These are phyloP conservation scores for Colletotrichum trifolii DNA, from an alignment of 2,329 filamentous ascomycete species.

Conservation along the genomic window DNA sequence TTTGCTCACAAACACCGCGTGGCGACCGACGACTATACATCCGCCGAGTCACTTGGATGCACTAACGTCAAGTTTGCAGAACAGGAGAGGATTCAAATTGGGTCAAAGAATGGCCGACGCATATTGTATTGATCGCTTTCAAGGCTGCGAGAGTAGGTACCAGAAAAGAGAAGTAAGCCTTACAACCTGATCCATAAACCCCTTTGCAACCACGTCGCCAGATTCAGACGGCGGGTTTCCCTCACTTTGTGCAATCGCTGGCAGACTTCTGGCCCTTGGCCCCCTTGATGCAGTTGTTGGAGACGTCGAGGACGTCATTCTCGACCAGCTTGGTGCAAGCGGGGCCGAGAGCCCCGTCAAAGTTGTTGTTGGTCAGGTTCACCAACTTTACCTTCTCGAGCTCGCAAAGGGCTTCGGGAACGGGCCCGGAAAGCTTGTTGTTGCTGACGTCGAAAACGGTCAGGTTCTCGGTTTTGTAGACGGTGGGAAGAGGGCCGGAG, in stretches of 20 bases:
- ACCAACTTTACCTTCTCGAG: constrained; percentile 1
- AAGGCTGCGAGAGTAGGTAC: too few relatives aligned
- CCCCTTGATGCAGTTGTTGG: constrained; percentile 19
- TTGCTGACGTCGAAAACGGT: constrained; percentile 21
- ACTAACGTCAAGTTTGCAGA: too few relatives aligned
- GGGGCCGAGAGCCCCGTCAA: constrained; percentile 12
- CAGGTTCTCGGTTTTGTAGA: neutral
- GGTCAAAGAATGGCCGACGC: too few relatives aligned
- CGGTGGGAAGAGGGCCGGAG: constrained; percentile 7
- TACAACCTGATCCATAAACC: too few relatives aligned
- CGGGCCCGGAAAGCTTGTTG: constrained; percentile 12
- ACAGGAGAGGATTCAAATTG: too few relatives aligned
- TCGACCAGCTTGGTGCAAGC: constrained; percentile 10
- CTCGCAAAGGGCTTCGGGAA: constrained; percentile 15
- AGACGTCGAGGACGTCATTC: constrained; percentile 7
- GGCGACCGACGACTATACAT: too few relatives aligned
- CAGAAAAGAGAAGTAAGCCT: too few relatives aligned
- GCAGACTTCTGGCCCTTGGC: constrained; percentile 19
- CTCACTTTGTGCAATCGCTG: neutral
- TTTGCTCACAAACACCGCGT: too few relatives aligned
- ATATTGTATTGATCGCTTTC: too few relatives aligned
- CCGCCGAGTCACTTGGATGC: too few relatives aligned
- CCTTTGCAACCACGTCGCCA: too few relatives aligned
- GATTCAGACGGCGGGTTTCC: too few relatives aligned
- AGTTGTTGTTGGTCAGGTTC: constrained; percentile 18